A percentile compares a stretch with the other conserved stretches of the same genome.
Evolutionary conservation across 1,284 basidiomycete species (phyloP).

Genomic region (Ceratobasidium sp.): DNA sequence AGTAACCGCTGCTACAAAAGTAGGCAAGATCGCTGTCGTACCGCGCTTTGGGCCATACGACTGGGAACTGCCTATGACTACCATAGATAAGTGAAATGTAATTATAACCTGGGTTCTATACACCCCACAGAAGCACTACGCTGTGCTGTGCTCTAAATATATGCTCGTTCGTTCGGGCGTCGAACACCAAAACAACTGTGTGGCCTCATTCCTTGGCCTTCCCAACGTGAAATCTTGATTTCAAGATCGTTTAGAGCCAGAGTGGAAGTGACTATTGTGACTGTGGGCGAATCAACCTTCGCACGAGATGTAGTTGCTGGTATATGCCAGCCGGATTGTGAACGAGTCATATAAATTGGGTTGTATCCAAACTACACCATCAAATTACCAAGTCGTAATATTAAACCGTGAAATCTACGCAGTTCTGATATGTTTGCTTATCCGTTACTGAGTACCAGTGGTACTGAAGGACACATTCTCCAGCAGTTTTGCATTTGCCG

Average conservation of each 20-base stretch:
- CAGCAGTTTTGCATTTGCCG: conserved; percentile 26
- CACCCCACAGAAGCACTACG: background rate
- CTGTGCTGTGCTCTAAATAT: too few species aligned
- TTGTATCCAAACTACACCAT: background rate
- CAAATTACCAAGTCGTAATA: background rate
- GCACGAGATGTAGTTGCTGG: too few species aligned
- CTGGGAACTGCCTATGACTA: conserved; percentile 84
- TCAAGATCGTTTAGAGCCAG: too few species aligned
- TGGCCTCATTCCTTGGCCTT: too few species aligned
- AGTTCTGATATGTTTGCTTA: conserved; percentile 34
- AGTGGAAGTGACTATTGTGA: too few species aligned
- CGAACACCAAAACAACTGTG: too few species aligned
- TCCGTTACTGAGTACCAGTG: conserved; percentile 34
- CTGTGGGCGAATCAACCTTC: too few species aligned
- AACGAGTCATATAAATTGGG: background rate
- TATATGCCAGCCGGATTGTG: too few species aligned
- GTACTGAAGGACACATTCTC: conserved; percentile 32
- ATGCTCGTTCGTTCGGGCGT: too few species aligned
- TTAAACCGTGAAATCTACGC: conserved; percentile 28
- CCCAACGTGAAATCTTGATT: too few species aligned
- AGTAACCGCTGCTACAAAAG: conserved; percentile 55
- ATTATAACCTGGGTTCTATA: too few species aligned
- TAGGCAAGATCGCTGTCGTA: conserved; percentile 67
- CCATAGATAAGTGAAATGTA: conserved; percentile 48
- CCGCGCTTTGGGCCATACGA: conserved; percentile 83